These are phyloP conservation scores for Leccinum fibrillosum DNA, from an alignment of 768 basidiomycete species.

Conservation along the genomic window DNA sequence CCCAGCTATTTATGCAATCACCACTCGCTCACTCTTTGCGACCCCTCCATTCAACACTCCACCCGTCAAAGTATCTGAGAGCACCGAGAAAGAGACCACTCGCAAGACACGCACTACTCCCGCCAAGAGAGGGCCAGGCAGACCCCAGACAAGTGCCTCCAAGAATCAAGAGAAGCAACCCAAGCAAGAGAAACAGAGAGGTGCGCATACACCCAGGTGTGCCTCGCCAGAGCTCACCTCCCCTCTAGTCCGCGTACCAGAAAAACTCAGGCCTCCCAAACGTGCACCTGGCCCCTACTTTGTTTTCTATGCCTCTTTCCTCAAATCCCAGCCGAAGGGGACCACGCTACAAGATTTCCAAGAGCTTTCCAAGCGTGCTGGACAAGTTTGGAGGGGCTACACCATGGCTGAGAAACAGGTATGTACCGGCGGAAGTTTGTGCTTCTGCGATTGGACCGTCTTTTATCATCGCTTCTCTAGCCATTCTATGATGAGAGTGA, in stretches of 20 bases:
- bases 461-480: slow-evolving; percentile 8
- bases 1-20: slow-evolving; percentile 4
- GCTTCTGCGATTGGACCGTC: background rate
- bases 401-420: slow-evolving; percentile 37
- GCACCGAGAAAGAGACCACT: background rate
- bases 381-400: slow-evolving; percentile 31
- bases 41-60: slow-evolving; percentile 18
- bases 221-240: slow-evolving; percentile 3
- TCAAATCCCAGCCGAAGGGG: slow-evolving; percentile 3
- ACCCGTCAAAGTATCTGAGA: background rate
- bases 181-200: slow-evolving; percentile 2
- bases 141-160: background rate
- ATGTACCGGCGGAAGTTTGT: background rate
- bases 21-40: slow-evolving; percentile 23
- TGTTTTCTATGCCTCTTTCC: slow-evolving; percentile 21
- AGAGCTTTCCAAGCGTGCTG: slow-evolving; percentile 19
- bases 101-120: slow-evolving; percentile 3
- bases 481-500: slow-evolving; percentile 25
- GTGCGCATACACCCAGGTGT: slow-evolving; percentile 9
- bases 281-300: slow-evolving; percentile 25
- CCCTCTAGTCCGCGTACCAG: slow-evolving; percentile 13
- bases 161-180: slow-evolving; percentile 7
- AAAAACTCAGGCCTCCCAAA: slow-evolving; percentile 25
- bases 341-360: background rate
- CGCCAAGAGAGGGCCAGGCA: slow-evolving; percentile 7